Conservation (phyloP, 1,139 yeast species). For the Kodamaea alishanica region DNA sequence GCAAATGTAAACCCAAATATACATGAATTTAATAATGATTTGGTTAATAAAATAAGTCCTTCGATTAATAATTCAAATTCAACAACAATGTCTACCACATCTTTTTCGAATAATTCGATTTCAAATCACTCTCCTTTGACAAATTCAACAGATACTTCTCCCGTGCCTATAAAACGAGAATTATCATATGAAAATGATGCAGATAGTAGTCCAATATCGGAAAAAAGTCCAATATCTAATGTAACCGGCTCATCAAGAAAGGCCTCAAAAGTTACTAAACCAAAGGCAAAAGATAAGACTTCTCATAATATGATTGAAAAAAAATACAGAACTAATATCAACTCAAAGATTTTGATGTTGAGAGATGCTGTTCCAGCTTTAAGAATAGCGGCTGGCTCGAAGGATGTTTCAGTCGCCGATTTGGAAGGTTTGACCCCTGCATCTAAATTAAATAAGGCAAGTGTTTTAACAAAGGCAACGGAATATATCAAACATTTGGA, state of each 20-base stretch:
- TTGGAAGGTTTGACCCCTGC: constrained; percentile 90
- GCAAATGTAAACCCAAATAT: neutral
- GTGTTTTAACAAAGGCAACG: constrained; percentile 82
- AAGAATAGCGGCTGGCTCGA: constrained; percentile 44
- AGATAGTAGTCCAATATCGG: neutral
- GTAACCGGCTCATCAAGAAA: constrained; percentile 2
- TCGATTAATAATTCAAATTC: neutral
- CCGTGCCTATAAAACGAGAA: constrained; percentile 20
- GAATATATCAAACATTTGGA: constrained; percentile 87
- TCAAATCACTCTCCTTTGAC: constrained; percentile 24
- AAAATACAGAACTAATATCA: constrained; percentile 72
- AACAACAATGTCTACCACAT: constrained; percentile 4
- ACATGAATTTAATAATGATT: neutral
- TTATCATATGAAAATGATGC: neutral
- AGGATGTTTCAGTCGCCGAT: constrained; percentile 42
- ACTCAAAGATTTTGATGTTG: constrained; percentile 65
- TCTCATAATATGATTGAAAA: constrained; percentile 82
- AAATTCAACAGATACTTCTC: constrained; percentile 33
- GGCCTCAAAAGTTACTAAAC: constrained; percentile 29
- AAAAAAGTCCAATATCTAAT: neutral
- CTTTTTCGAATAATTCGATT: constrained; percentile 19
- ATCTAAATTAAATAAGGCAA: constrained; percentile 80
- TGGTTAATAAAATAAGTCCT: neutral
- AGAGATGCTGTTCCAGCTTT: constrained; percentile 74
- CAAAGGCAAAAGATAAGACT: constrained; percentile 50